phyloP scores from a whole-genome alignment of 257 asterid species.

The Handroanthus guayacan region DNA sequence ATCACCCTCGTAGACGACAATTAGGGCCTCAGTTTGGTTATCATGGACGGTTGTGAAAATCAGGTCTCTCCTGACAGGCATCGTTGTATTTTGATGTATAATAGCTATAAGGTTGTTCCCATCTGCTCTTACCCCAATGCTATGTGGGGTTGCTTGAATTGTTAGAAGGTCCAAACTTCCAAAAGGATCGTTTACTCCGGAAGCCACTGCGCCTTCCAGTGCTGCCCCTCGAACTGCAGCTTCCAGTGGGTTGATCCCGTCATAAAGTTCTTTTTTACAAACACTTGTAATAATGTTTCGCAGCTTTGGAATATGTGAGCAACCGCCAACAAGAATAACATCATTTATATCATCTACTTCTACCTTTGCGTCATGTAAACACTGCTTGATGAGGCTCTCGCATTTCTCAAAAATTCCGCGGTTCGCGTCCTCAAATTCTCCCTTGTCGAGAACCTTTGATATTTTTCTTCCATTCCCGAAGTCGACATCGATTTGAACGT shows the following conservation, averaged over 20 bases:
- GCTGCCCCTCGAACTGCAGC: slow-evolving; percentile 94
- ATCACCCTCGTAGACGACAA: slow-evolving; percentile 77
- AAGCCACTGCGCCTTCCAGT: slow-evolving; percentile 83
- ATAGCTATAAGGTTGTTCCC: slow-evolving; percentile 64
- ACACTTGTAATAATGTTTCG: slow-evolving; percentile 40
- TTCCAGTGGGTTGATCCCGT: slow-evolving; percentile 68
- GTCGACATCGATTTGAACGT: slow-evolving; percentile 58
- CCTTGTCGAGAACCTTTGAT: slow-evolving; percentile 52
- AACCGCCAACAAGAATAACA: slow-evolving; percentile 82
- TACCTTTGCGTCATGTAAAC: slow-evolving; percentile 67
- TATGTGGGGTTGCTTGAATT: slow-evolving; percentile 72
- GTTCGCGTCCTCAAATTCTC: slow-evolving; percentile 72
- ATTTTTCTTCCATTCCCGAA: slow-evolving; percentile 63
- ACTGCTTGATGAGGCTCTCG: slow-evolving; percentile 51
- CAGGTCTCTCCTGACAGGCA: slow-evolving; percentile 67
- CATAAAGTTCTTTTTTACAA: slow-evolving; percentile 53
- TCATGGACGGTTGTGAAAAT: slow-evolving; percentile 75
- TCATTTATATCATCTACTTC: slow-evolving; percentile 60
- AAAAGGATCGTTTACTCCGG: slow-evolving; percentile 75
- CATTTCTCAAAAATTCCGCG: slow-evolving; percentile 62
- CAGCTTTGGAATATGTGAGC: slow-evolving; percentile 73
- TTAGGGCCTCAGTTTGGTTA: slow-evolving; percentile 72
- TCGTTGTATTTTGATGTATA: slow-evolving; percentile 62
- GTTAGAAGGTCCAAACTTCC: slow-evolving; percentile 80
- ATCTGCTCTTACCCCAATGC: slow-evolving; percentile 73